A percentile compares a stretch with the other conserved stretches of the same genome.
Evolutionary conservation across 2,329 filamentous ascomycete genomes (phyloP).

Genomic region (Chalara sp.): DNA sequence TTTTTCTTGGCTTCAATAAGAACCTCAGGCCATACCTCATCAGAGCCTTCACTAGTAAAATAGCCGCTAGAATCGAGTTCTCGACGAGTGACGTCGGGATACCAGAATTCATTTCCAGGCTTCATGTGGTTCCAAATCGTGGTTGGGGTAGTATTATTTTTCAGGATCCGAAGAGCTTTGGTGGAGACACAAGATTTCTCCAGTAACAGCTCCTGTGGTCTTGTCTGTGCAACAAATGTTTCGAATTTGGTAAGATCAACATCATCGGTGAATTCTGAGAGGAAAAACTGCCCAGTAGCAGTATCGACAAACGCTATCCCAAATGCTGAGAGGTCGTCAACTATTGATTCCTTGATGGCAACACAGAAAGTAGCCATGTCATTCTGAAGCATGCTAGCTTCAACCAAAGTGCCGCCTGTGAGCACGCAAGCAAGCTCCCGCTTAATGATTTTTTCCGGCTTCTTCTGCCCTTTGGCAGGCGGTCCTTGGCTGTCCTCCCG

Average conservation of each 20-base stretch:
- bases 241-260: conserved; percentile 93
- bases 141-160: conserved; percentile 88
- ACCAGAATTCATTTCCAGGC: conserved; percentile 82
- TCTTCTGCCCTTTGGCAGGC: conserved; percentile 20
- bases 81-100: conserved; percentile 71
- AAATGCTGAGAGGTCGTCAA: conserved; percentile 73
- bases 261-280: conserved; percentile 91
- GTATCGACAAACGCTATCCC: conserved; percentile 93
- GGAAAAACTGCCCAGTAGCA: conserved; percentile 87
- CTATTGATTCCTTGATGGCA: conserved; percentile 76
- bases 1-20: conserved; percentile 69
- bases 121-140: conserved; percentile 96
- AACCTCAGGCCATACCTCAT: conserved; percentile 64
- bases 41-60: conserved; percentile 55
- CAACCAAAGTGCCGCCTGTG: conserved; percentile 87
- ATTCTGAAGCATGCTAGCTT: conserved; percentile 93
- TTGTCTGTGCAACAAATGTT: conserved; percentile 88
- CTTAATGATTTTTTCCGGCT: conserved; percentile 89
- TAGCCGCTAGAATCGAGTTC: conserved; percentile 78
- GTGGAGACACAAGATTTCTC: conserved; percentile 82
- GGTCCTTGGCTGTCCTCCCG: conserved; percentile 47
- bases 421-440: conserved; percentile 87
- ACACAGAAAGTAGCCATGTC: conserved; percentile 97
- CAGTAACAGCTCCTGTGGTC: conserved; percentile 79
- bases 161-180: conserved; percentile 87